phyloP scores from a whole-genome alignment of 768 basidiomycete species.

The Clitopilus passeckerianus region DNA sequence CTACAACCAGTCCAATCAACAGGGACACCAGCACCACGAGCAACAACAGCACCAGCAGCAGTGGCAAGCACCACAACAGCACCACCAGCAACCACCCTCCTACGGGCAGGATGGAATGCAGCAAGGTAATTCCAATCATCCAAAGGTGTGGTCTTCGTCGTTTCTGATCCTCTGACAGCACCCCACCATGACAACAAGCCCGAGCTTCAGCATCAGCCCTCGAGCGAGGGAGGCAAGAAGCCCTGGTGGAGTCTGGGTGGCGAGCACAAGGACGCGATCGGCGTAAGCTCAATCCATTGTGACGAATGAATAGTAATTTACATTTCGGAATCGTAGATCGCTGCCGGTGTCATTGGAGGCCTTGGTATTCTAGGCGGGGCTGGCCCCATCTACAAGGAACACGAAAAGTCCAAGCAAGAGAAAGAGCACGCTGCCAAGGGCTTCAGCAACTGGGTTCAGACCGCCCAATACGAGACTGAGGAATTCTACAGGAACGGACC shows the following conservation, averaged over 20 bases:
- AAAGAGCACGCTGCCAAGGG: conserved; percentile 48
- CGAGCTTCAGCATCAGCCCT: conserved; percentile 3
- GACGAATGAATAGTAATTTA: background rate
- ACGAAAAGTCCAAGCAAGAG: conserved; percentile 57
- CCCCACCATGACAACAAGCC: conserved; percentile 43
- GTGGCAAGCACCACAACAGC: conserved; percentile 17
- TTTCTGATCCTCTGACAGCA: conserved; percentile 6
- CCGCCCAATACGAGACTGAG: conserved; percentile 50
- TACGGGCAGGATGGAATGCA: conserved; percentile 11
- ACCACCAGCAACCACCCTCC: conserved; percentile 9
- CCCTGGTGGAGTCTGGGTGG: conserved; percentile 54
- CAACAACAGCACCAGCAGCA: conserved; percentile 21
- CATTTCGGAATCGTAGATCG: background rate
- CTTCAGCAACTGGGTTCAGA: conserved; percentile 46
- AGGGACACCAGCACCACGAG: conserved; percentile 19
- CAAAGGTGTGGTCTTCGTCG: conserved; percentile 15
- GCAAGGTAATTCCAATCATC: conserved; percentile 13
- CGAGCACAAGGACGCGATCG: conserved; percentile 51
- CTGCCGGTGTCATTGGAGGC: conserved; percentile 51
- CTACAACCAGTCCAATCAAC: conserved; percentile 19
- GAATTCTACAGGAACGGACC: conserved; percentile 40
- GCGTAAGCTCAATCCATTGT: conserved; percentile 24
- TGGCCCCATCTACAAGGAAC: conserved; percentile 48
- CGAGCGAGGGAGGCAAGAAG: background rate
- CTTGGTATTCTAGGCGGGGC: conserved; percentile 39